Conservation (phyloP, 2,329 filamentous ascomycete species). For the Aspergillus ochraceus region DNA sequence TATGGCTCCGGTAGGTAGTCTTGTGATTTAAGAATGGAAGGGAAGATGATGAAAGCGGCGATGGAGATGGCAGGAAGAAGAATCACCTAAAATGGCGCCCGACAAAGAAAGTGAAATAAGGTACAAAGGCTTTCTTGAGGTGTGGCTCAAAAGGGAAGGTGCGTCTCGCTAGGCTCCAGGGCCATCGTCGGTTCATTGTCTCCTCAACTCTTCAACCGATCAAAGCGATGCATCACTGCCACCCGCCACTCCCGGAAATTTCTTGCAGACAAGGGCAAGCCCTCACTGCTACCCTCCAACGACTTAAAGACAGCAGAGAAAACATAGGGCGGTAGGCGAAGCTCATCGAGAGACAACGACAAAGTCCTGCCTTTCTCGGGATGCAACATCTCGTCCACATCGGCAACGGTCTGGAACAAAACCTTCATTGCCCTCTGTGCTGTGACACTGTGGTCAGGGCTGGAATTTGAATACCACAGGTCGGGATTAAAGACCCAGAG, state of each 20-base stretch:
- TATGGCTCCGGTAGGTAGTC: background rate
- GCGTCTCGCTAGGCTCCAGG: background rate
- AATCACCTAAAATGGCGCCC: background rate
- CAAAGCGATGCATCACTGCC: conserved; percentile 52
- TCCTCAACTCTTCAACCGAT: conserved; percentile 19
- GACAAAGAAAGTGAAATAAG: background rate
- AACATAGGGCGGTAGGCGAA: conserved; percentile 40
- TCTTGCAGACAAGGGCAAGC: conserved; percentile 52
- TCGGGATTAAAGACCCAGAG: conserved; percentile 64
- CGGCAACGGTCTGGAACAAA: conserved; percentile 47
- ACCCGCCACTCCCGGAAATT: conserved; percentile 57
- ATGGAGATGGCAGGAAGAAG: background rate
- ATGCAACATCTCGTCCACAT: conserved; percentile 38
- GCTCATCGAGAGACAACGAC: conserved; percentile 50
- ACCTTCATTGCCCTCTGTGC: conserved; percentile 57
- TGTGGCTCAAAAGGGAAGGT: conserved; percentile 2
- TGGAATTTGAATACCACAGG: conserved; percentile 55
- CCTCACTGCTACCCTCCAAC: conserved; percentile 41
- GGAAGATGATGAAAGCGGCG: background rate
- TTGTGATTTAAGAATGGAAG: background rate
- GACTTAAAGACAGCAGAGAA: conserved; percentile 37
- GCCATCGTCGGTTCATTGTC: background rate
- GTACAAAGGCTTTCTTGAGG: background rate
- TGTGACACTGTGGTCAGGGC: conserved; percentile 29
- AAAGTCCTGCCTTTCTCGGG: conserved; percentile 38